Conservation (phyloP, 495 filamentous ascomycete species). For the Hypoxylon subgilvum region DNA sequence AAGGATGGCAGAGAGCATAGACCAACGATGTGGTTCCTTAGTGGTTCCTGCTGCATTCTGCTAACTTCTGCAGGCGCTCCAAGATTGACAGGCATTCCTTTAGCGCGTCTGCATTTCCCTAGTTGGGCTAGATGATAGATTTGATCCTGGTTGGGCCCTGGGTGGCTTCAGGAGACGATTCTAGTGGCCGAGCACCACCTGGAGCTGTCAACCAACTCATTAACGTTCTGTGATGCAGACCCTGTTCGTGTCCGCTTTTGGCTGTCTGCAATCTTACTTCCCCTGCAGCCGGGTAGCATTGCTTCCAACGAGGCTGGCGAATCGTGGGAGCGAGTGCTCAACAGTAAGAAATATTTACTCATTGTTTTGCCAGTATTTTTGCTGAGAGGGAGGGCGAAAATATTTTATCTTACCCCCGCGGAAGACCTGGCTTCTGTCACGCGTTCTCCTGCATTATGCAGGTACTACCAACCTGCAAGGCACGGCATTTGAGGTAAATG, state of each 20-base stretch:
- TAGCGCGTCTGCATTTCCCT: constrained; percentile 21
- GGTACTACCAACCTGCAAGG: constrained; percentile 31
- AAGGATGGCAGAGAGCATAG: no score
- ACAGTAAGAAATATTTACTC: constrained; percentile 14
- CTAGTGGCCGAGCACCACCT: constrained; percentile 23
- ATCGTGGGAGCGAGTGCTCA: neutral
- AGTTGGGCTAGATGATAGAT: constrained; percentile 2
- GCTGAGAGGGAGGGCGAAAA: constrained; percentile 7
- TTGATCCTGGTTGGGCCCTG: constrained; percentile 6
- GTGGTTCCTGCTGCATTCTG: constrained; percentile 10
- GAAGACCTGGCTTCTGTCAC: constrained; percentile 12
- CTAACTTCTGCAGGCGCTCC: constrained; percentile 18
- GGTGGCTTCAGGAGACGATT: constrained; percentile 12
- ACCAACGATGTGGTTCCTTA: neutral
- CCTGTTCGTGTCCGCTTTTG: constrained; percentile 21
- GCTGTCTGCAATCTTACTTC: constrained; percentile 27
- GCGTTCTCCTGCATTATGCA: constrained; percentile 16
- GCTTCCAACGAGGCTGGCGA: constrained; percentile 13
- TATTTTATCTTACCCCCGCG: constrained; percentile 1
- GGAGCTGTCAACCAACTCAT: constrained; percentile 19
- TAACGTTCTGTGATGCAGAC: constrained; percentile 17
- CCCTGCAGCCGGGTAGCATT: constrained; percentile 10
- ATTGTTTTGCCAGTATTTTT: neutral
- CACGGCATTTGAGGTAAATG: constrained; percentile 31
- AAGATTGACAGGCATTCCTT: constrained; percentile 22